Percentiles rank a stretch among this genome's conserved stretches.
Evolutionary conservation across 805 yeast genomes (phyloP).

Genomic region (Candida namnaoensis): DNA sequence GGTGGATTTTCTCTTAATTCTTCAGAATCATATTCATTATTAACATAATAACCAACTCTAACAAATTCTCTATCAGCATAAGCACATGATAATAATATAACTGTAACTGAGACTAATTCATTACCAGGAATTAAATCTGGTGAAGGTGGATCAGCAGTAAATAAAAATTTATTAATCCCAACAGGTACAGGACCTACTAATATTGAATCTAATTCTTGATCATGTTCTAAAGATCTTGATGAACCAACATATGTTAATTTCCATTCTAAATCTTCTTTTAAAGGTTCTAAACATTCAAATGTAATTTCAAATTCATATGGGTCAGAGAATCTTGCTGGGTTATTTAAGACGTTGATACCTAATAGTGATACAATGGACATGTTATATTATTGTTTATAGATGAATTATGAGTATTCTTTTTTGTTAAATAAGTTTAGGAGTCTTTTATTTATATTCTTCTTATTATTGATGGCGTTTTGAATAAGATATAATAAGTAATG

Average conservation of each 20-base stretch:
- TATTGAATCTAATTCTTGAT: slow-evolving; percentile 91
- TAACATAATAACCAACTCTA: slow-evolving; percentile 94
- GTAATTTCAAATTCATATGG: slow-evolving; percentile 96
- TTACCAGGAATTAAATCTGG: slow-evolving; percentile 95
- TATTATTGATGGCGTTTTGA: too few species aligned
- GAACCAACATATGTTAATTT: slow-evolving; percentile 95
- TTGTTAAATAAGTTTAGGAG: too few species aligned
- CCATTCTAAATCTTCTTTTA: slow-evolving; percentile 88
- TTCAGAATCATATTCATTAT: slow-evolving; percentile 92
- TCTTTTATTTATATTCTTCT: too few species aligned
- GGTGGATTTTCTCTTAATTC: slow-evolving; percentile 94
- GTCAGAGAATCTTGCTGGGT: slow-evolving; percentile 90
- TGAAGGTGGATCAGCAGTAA: slow-evolving; percentile 94
- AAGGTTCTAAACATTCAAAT: slow-evolving; percentile 90
- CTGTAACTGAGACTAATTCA: slow-evolving; percentile 92
- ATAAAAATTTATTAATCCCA: slow-evolving; percentile 87
- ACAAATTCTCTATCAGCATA: slow-evolving; percentile 93
- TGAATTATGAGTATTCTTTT: too few species aligned
- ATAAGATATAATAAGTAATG: too few species aligned
- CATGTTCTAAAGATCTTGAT: slow-evolving; percentile 89
- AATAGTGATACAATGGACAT: slow-evolving; percentile 93
- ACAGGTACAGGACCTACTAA: slow-evolving; percentile 99
- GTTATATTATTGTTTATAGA: background rate
- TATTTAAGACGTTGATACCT: slow-evolving; percentile 86
- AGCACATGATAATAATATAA: slow-evolving; percentile 84